Evolutionary conservation across 768 basidiomycete species (phyloP), one percentile per base, ranked within the genome.

Genomic region (Sarcomyxa edulis): DNA sequence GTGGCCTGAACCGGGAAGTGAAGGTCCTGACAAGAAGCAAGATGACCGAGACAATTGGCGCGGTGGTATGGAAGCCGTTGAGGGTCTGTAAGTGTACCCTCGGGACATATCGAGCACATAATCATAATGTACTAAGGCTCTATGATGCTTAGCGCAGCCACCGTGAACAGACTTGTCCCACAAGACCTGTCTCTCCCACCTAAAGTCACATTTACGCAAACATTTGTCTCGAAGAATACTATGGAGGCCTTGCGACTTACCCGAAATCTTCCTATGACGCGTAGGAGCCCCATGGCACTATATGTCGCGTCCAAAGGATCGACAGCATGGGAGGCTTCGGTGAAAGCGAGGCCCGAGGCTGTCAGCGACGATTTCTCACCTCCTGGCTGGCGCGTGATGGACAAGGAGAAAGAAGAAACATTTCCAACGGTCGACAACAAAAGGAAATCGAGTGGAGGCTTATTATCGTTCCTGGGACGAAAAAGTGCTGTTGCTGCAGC

Each of bases 391-490:
- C 68, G 79, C 43, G 72, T 85, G 22, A 58, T 85, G 9, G 77
- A 83, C 39, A 76, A 76, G 44, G 68, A 72, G 19, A 54, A 60
- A 27, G 56, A 64, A n/a, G 55, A 69, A 28, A 37, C 58, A 40
- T 35, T 45, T 42, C 32, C 54, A 7, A 23, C 38, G 4, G 34
- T 5, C 10, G 21, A 19, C 7, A 44, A 41, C 24, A 24, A 26
- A 11, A 83, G 72, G 58, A 84, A 74, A 53, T 29, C 66, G 10
- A 58, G 59, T 16, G 66, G 76, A 6, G 72, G 82, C 7, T 51
- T 89, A n/a, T 64, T 89, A 25, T 87, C 86, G 5, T 85, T 90
- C 55, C 84, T 82, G 65, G 72, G 73, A 16, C 68, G 83, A 32
- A 63, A 52, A 37, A 46, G 43, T 15, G 18, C 46, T 24, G 43